A percentile compares a stretch with the other conserved stretches of the same genome.
phyloP scores from a whole-genome alignment of 768 basidiomycete species.

The Sarcomyxa edulis region DNA sequence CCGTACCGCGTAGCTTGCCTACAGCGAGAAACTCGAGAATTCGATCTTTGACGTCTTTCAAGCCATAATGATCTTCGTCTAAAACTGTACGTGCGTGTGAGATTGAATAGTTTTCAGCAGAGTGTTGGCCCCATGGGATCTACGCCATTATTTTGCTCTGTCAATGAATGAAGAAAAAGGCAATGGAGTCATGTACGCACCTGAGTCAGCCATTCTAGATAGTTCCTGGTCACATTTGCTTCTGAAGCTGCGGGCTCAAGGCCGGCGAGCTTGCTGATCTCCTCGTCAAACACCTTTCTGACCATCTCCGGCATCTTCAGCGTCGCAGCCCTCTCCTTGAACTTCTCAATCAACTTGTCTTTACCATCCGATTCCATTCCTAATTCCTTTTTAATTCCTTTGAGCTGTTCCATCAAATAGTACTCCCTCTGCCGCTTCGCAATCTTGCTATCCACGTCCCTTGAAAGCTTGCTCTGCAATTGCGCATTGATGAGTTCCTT shows the following conservation, averaged over 20 bases:
- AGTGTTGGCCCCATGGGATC: conserved; percentile 97
- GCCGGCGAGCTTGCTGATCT: conserved; percentile 82
- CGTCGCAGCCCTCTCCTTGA: conserved; percentile 75
- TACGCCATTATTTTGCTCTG: conserved; percentile 20
- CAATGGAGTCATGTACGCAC: conserved; percentile 27
- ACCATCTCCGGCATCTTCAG: conserved; percentile 89
- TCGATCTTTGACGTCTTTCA: conserved; percentile 88
- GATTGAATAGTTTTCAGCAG: conserved; percentile 89
- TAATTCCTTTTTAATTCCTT: conserved; percentile 92
- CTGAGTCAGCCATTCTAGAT: conserved; percentile 90
- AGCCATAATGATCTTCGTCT: conserved; percentile 93
- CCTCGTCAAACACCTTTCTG: conserved; percentile 94
- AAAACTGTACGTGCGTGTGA: conserved; percentile 74
- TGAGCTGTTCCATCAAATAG: conserved; percentile 95
- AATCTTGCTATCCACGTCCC: conserved; percentile 93
- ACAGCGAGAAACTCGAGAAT: conserved; percentile 96
- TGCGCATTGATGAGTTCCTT: conserved; percentile 98
- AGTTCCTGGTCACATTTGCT: conserved; percentile 91
- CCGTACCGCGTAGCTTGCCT: conserved; percentile 89
- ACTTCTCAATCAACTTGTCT: conserved; percentile 90
- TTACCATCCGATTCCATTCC: conserved; percentile 95
- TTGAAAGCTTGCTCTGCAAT: conserved; percentile 84
- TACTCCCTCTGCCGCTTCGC: conserved; percentile 93
- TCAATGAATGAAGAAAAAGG: background rate
- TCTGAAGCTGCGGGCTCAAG: conserved; percentile 90